These are phyloP conservation scores for Pulchroboletus neoregius DNA, from an alignment of 1,284 basidiomycete species.

Conservation along the genomic window DNA sequence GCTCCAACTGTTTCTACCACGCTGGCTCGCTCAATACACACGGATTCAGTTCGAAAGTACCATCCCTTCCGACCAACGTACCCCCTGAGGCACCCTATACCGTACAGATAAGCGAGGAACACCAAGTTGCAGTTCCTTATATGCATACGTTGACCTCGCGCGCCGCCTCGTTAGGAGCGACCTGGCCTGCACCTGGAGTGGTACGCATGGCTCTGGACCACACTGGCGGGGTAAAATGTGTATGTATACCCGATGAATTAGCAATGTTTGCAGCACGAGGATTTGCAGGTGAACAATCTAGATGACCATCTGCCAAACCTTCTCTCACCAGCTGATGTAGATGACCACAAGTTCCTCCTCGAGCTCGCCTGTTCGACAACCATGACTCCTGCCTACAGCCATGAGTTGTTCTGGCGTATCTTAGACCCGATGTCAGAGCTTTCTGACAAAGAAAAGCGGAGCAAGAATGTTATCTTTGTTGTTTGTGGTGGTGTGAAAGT, in stretches of 20 bases:
- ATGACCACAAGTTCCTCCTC: conserved; percentile 69
- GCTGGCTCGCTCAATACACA: conserved; percentile 57
- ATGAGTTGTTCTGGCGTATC: conserved; percentile 44
- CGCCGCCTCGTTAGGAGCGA: conserved; percentile 69
- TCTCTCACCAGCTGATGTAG: conserved; percentile 35
- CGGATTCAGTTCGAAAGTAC: conserved; percentile 37
- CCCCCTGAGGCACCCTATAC: conserved; percentile 27
- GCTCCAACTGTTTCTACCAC: conserved; percentile 70
- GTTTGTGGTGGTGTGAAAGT: conserved; percentile 48
- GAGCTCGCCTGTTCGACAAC: conserved; percentile 71
- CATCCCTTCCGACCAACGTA: conserved; percentile 28
- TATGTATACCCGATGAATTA: conserved; percentile 62
- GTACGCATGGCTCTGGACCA: conserved; percentile 61
- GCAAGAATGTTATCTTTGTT: conserved; percentile 29
- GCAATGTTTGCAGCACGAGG: conserved; percentile 53
- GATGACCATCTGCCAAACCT: neutral
- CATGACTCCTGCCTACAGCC: conserved; percentile 59
- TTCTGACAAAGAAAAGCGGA: conserved; percentile 23
- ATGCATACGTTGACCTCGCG: conserved; percentile 54
- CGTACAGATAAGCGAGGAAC: conserved; percentile 36
- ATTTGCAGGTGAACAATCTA: conserved; percentile 49
- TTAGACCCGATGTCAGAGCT: conserved; percentile 43
- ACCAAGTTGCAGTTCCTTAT: conserved; percentile 51
- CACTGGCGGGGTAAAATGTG: conserved; percentile 49
- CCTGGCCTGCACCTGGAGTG: conserved; percentile 53